phyloP scores from a whole-genome alignment of 1,139 yeast species.

The Candida glucosophila region DNA sequence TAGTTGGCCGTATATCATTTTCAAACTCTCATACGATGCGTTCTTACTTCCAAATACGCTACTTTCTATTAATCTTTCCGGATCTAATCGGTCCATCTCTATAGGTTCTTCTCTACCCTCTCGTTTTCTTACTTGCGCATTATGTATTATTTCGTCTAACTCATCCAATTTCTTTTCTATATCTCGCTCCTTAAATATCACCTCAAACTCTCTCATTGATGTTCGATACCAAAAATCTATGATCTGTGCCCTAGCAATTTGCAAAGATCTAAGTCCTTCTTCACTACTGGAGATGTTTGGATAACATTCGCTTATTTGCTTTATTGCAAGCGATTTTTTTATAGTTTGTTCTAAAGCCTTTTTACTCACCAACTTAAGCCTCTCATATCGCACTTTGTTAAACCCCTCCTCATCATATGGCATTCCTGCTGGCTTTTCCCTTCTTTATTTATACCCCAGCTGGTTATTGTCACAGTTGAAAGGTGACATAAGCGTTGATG shows the following conservation, averaged over 20 bases:
- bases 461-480: background rate
- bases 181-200: conserved; percentile 57
- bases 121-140: conserved; percentile 35
- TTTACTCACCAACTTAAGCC: conserved; percentile 48
- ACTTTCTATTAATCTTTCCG: conserved; percentile 27
- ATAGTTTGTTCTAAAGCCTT: conserved; percentile 65
- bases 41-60: conserved; percentile 16
- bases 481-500: background rate
- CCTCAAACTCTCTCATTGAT: conserved; percentile 54
- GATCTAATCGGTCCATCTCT: conserved; percentile 22
- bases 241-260: conserved; percentile 54
- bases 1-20: conserved; percentile 30
- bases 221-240: conserved; percentile 51
- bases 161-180: conserved; percentile 50
- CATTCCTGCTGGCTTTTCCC: conserved; percentile 4
- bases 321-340: conserved; percentile 46
- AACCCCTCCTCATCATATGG: conserved; percentile 6
- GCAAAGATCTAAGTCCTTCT: conserved; percentile 45
- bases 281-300: conserved; percentile 46
- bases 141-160: conserved; percentile 54
- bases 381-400: conserved; percentile 40
- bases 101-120: conserved; percentile 14
- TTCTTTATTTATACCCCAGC: conserved; percentile 1
- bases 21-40: conserved; percentile 20
- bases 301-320: conserved; percentile 56